These are phyloP conservation scores for Cajanus cajan DNA, from an alignment of 306 rosid species.

Conservation along the genomic window DNA sequence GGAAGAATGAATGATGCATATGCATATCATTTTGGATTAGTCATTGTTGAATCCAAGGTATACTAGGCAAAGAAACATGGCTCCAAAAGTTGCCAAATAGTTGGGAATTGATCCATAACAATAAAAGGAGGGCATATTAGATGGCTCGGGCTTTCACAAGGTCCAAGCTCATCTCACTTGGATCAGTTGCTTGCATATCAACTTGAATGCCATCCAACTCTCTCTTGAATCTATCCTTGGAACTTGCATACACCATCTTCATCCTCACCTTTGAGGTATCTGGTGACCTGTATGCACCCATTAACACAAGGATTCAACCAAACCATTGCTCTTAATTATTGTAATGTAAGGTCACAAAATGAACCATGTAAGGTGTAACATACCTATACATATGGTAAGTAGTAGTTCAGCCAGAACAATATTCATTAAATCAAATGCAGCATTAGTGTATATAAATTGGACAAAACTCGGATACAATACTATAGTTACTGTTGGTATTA, in stretches of 20 bases:
- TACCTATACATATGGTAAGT: too few species aligned
- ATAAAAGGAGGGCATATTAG: slow-evolving; percentile 27
- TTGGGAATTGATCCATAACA: slow-evolving; percentile 7
- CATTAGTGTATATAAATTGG: too few species aligned
- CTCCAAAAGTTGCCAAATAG: slow-evolving; percentile 26
- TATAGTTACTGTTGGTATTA: too few species aligned
- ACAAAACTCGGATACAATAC: too few species aligned
- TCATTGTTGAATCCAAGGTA: slow-evolving; percentile 24
- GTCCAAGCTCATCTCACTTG: slow-evolving; percentile 91
- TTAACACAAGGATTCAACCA: too few species aligned
- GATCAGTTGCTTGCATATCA: slow-evolving; percentile 90
- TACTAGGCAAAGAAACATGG: slow-evolving; percentile 23
- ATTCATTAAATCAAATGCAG: too few species aligned
- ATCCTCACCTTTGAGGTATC: slow-evolving; percentile 75
- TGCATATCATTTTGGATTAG: slow-evolving; percentile 28
- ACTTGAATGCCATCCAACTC: slow-evolving; percentile 86
- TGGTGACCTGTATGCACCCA: too few species aligned
- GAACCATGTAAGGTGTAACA: too few species aligned
- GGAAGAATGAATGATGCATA: slow-evolving; percentile 29
- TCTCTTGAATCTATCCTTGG: slow-evolving; percentile 88
- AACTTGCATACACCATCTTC: slow-evolving; percentile 96
- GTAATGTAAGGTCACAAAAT: too few species aligned
- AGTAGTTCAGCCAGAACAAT: too few species aligned
- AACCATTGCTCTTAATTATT: too few species aligned
- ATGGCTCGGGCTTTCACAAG: slow-evolving; percentile 66